Conservation (phyloP, 495 filamentous ascomycete genomes). For the Penicillium cataractarum region DNA sequence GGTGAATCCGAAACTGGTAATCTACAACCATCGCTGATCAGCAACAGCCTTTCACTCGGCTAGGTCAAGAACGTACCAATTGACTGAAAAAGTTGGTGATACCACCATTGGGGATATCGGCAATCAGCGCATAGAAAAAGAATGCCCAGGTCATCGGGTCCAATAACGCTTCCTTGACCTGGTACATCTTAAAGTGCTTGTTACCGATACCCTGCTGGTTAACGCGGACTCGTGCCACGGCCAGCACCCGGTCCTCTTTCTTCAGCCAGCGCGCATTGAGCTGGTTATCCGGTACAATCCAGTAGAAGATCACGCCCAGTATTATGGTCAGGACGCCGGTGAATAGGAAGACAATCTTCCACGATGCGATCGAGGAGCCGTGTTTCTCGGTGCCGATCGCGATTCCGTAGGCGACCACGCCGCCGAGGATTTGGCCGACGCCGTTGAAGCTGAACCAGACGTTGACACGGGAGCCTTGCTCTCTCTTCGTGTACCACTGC, state of each 20-base stretch:
- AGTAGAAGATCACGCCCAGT: slow-evolving; percentile 62
- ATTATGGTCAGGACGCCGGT: slow-evolving; percentile 63
- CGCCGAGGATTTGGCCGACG: slow-evolving; percentile 63
- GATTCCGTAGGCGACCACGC: slow-evolving; percentile 67
- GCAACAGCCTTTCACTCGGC: slow-evolving; percentile 29
- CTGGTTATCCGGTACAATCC: slow-evolving; percentile 69
- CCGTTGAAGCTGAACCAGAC: slow-evolving; percentile 70
- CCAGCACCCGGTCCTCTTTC: slow-evolving; percentile 61
- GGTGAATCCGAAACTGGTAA: slow-evolving; percentile 53
- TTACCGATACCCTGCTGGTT: slow-evolving; percentile 74
- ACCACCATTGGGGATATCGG: slow-evolving; percentile 69
- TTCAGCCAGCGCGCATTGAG: slow-evolving; percentile 69
- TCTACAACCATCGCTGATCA: slow-evolving; percentile 25
- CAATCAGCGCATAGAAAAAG: slow-evolving; percentile 62
- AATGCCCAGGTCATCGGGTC: slow-evolving; percentile 71
- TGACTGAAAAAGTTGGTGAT: slow-evolving; percentile 75
- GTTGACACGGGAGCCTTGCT: slow-evolving; percentile 60
- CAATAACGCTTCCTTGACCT: slow-evolving; percentile 59
- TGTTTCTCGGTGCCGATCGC: slow-evolving; percentile 57
- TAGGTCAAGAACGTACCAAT: slow-evolving; percentile 34
- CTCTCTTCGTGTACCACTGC: slow-evolving; percentile 64
- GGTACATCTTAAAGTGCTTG: slow-evolving; percentile 67
- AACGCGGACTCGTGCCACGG: slow-evolving; percentile 61
- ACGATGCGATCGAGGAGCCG: slow-evolving; percentile 58
- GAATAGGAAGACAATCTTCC: slow-evolving; percentile 72